phyloP scores from a whole-genome alignment of 305 asterid genomes.

The Vinca major region DNA sequence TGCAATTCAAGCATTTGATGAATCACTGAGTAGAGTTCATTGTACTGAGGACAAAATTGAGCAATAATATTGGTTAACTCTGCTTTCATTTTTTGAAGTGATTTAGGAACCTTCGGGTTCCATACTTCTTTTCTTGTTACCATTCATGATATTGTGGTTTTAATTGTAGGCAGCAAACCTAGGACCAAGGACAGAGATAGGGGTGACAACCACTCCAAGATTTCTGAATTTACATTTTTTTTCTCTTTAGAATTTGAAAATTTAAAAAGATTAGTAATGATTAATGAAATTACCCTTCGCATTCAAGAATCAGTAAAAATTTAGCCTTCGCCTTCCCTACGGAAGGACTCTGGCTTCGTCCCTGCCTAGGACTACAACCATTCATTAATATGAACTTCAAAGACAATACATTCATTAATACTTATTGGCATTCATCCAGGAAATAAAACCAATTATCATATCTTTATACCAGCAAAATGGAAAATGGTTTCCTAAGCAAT shows the following conservation, averaged over 20 bases:
- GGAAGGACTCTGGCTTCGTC: too few relatives aligned
- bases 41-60: conserved; percentile 25
- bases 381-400: not conserved
- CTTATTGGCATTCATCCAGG: not conserved
- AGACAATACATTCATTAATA: not conserved
- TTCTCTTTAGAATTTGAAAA: too few relatives aligned
- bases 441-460: too few relatives aligned
- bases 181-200: not conserved
- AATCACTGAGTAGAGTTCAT: conserved; percentile 55
- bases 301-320: too few relatives aligned
- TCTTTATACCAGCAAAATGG: not conserved
- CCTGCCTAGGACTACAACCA: too few relatives aligned
- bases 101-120: not conserved
- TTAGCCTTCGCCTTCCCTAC: too few relatives aligned
- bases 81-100: too few relatives aligned
- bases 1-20: conserved; percentile 49
- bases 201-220: too few relatives aligned
- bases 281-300: too few relatives aligned
- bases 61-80: conserved; percentile 4
- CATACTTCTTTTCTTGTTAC: too few relatives aligned
- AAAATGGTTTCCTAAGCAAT: not conserved
- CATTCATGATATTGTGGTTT: not conserved
- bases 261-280: too few relatives aligned
- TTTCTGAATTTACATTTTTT: too few relatives aligned
- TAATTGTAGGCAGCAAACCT: not conserved